Conservation (phyloP, 2,329 filamentous ascomycete genomes). For the Ascochyta fabae region DNA sequence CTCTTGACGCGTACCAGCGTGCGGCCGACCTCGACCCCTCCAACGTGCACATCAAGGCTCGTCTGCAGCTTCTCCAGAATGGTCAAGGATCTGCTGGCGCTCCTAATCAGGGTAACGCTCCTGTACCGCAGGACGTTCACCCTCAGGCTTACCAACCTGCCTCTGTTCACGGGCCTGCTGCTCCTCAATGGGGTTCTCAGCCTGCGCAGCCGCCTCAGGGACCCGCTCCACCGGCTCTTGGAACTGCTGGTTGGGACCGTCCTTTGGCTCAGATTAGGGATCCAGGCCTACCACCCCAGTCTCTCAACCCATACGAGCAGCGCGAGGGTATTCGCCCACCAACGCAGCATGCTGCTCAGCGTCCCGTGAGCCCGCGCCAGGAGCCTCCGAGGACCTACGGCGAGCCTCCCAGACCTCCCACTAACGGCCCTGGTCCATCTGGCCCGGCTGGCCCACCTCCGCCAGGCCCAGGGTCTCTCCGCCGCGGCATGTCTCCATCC, state of each 20-base stretch:
- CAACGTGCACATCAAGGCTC: conserved; percentile 95
- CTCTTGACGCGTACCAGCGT: conserved; percentile 91
- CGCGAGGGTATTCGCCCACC: conserved; percentile 74
- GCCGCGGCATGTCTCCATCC: conserved; percentile 63
- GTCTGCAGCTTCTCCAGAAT: conserved; percentile 85
- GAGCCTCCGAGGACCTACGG: conserved; percentile 74
- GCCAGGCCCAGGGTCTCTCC: conserved; percentile 48
- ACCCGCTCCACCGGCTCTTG: conserved; percentile 64
- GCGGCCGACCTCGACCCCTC: conserved; percentile 91
- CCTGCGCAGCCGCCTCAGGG: conserved; percentile 68
- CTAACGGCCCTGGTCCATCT: conserved; percentile 52
- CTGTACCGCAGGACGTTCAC: conserved; percentile 95
- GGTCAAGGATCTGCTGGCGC: conserved; percentile 74
- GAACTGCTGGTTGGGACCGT: conserved; percentile 65
- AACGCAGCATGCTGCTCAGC: conserved; percentile 66
- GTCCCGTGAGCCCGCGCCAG: conserved; percentile 78
- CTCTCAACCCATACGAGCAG: conserved; percentile 81
- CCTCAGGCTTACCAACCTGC: conserved; percentile 89
- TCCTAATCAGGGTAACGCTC: conserved; percentile 73
- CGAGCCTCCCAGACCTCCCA: conserved; percentile 65
- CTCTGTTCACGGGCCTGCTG: conserved; percentile 81
- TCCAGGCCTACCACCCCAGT: conserved; percentile 68
- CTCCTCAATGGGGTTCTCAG: conserved; percentile 87
- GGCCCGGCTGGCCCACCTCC: conserved; percentile 50
- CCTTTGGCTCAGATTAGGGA: conserved; percentile 76